Evolutionary conservation across 139 green algal genomes (phyloP).

Genomic region (Picochlorum costavermella): DNA sequence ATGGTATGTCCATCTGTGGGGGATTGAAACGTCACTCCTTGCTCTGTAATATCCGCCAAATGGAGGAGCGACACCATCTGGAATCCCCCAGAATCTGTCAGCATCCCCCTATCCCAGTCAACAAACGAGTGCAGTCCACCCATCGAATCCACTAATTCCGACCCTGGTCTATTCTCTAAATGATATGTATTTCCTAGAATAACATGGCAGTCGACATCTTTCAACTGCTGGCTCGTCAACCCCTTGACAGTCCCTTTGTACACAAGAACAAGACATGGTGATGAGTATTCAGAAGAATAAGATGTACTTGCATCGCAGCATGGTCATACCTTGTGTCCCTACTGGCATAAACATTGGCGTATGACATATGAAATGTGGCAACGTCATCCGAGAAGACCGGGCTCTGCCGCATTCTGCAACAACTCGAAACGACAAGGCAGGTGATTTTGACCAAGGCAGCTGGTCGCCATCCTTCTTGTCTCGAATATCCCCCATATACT

Average conservation of each 20-base stretch:
- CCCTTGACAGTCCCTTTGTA: conserved; percentile 61
- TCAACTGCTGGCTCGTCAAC: conserved; percentile 64
- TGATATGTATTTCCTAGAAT: conserved; percentile 95
- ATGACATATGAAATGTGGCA: conserved; percentile 74
- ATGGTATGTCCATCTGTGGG: conserved; percentile 76
- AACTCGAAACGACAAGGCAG: conserved; percentile 51
- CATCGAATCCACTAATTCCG: conserved; percentile 65
- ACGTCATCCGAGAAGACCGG: conserved; percentile 58
- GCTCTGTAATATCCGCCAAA: conserved; percentile 83
- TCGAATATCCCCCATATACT: neutral
- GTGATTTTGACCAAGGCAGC: conserved; percentile 20
- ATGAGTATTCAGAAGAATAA: neutral
- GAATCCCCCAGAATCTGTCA: conserved; percentile 73
- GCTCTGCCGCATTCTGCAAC: conserved; percentile 61
- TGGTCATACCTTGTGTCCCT: conserved; percentile 75
- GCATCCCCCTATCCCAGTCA: conserved; percentile 69
- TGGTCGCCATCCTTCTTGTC: conserved; percentile 1
- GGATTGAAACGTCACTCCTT: conserved; percentile 80
- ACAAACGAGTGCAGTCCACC: conserved; percentile 87
- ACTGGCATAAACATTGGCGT: conserved; percentile 99
- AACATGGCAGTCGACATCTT: conserved; percentile 76
- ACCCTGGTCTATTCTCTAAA: conserved; percentile 50
- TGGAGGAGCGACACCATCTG: conserved; percentile 87
- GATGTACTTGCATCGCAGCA: neutral
- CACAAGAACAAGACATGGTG: no score